Conservation (phyloP, 768 basidiomycete species). For the Amanita thiersii region DNA sequence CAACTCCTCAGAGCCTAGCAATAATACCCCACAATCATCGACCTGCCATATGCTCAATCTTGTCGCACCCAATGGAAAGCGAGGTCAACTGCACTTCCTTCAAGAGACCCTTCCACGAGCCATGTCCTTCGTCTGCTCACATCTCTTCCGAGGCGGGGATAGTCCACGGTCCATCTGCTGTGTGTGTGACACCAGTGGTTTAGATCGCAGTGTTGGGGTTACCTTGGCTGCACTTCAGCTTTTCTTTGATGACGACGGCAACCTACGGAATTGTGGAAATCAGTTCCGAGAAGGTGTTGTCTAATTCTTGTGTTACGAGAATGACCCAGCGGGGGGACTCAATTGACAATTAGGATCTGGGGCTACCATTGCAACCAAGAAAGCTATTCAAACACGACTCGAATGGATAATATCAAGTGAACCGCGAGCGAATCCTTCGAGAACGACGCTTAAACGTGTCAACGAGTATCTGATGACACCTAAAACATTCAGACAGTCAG, state of each 20-base stretch:
- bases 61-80: constrained; percentile 4
- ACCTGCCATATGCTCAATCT: no score
- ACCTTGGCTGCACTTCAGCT: constrained; percentile 47
- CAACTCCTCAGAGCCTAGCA: no score
- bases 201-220: constrained; percentile 56
- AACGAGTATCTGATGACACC: constrained; percentile 18
- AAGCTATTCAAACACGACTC: constrained; percentile 59
- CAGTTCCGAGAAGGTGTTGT: neutral
- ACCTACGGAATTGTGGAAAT: no score
- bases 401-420: constrained; percentile 80
- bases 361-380: constrained; percentile 32
- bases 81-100: constrained; percentile 2
- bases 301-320: neutral
- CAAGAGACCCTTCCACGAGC: constrained; percentile 31
- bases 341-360: neutral
- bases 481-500: no score
- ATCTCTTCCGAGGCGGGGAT: constrained; percentile 24
- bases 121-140: constrained; percentile 33
- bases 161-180: constrained; percentile 2
- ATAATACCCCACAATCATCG: no score
- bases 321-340: neutral
- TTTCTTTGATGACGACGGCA: constrained; percentile 52
- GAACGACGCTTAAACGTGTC: constrained; percentile 53
- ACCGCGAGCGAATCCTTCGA: constrained; percentile 75
- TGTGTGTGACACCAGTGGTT: constrained; percentile 42